A percentile compares a stretch with the other conserved stretches of the same genome.
Evolutionary conservation across 2,329 filamentous ascomycete species (phyloP).

Genomic region (Thermothelomyces thermophilus): DNA sequence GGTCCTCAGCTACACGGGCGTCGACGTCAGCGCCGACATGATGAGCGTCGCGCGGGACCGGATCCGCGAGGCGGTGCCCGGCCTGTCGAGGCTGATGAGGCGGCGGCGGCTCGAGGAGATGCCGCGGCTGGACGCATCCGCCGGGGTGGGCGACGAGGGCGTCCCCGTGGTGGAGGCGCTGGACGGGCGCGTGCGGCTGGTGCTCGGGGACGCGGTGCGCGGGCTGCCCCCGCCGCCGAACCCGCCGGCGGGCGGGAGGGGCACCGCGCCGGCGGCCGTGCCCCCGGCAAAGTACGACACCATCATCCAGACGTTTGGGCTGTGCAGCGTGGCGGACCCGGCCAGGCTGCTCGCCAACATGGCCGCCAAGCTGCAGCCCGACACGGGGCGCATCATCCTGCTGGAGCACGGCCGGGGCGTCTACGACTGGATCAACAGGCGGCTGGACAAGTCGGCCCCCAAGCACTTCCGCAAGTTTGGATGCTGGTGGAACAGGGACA

Average conservation of each 20-base stretch:
- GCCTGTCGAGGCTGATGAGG: conserved; percentile 35
- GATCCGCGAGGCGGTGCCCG: conserved; percentile 39
- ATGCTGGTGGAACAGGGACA: conserved; percentile 64
- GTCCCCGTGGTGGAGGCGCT: conserved; percentile 32
- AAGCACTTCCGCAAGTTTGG: conserved; percentile 54
- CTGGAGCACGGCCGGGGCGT: conserved; percentile 56
- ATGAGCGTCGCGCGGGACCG: conserved; percentile 50
- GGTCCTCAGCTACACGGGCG: conserved; percentile 52
- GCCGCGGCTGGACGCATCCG: conserved; percentile 12
- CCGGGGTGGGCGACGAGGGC: background rate
- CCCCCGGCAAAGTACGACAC: conserved; percentile 50
- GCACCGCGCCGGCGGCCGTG: conserved; percentile 20
- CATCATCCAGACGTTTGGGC: conserved; percentile 57
- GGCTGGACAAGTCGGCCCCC: conserved; percentile 49
- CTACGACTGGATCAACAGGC: conserved; percentile 47
- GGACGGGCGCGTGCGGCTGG: conserved; percentile 38
- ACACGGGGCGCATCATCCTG: conserved; percentile 52
- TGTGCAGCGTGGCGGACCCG: conserved; percentile 56
- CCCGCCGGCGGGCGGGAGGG: no score
- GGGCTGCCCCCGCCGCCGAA: conserved; percentile 35
- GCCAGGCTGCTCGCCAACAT: conserved; percentile 47
- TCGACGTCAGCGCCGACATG: conserved; percentile 57
- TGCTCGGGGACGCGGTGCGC: conserved; percentile 43
- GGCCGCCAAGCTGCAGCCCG: conserved; percentile 45
- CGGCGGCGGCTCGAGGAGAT: conserved; percentile 24